phyloP scores from a whole-genome alignment of 2,329 filamentous ascomycete genomes.

The Myotisia sp. region DNA sequence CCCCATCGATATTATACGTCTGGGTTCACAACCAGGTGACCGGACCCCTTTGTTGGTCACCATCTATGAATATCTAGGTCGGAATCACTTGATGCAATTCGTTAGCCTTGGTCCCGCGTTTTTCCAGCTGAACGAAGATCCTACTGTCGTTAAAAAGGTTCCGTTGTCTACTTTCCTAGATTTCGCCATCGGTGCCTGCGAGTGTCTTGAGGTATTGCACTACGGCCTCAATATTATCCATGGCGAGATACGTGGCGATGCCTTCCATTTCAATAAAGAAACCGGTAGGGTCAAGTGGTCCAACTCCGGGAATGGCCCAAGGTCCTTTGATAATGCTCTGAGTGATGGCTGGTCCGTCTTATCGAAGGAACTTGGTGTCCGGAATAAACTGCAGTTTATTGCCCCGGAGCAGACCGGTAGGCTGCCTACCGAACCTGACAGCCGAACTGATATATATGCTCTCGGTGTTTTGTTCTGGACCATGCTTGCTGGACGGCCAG shows the following conservation, averaged over 20 bases:
- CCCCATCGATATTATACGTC: conserved; percentile 62
- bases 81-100: conserved; percentile 55
- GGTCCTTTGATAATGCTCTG: conserved; percentile 81
- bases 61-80: conserved; percentile 66
- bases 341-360: conserved; percentile 76
- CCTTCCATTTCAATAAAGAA: conserved; percentile 70
- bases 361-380: conserved; percentile 70
- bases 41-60: conserved; percentile 59
- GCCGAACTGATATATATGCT: conserved; percentile 84
- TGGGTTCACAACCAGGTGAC: conserved; percentile 55
- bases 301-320: conserved; percentile 72
- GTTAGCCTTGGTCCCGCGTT: conserved; percentile 67
- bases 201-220: conserved; percentile 81
- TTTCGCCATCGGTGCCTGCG: conserved; percentile 75
- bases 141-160: conserved; percentile 31
- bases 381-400: conserved; percentile 81
- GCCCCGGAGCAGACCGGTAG: conserved; percentile 90
- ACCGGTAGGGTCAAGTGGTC: conserved; percentile 61
- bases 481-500: conserved; percentile 62
- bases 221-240: conserved; percentile 76
- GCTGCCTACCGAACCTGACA: conserved; percentile 83
- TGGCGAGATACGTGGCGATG: conserved; percentile 78
- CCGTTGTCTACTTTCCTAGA: conserved; percentile 67
- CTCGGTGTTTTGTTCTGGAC: conserved; percentile 82
- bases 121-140: conserved; percentile 43